A percentile compares a stretch with the other conserved stretches of the same genome.
phyloP scores from a whole-genome alignment of 495 filamentous ascomycete genomes.

The Margaritispora aquatica region DNA sequence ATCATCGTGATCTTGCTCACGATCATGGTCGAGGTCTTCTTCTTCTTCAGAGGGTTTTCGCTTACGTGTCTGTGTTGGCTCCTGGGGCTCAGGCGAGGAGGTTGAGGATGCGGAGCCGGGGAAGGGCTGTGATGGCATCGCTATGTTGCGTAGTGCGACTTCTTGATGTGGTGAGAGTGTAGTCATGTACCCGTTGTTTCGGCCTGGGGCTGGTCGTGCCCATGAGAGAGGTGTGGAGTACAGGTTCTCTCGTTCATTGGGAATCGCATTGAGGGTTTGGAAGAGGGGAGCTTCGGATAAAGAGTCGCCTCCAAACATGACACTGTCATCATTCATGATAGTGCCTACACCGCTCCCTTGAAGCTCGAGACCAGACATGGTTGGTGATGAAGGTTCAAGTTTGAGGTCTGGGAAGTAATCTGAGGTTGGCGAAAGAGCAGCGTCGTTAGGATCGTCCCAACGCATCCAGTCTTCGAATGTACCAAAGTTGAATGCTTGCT shows the following conservation, averaged over 20 bases:
- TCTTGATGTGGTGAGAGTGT: conserved; percentile 15
- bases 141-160: conserved; percentile 12
- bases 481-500: conserved; percentile 16
- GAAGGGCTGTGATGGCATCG: conserved; percentile 17
- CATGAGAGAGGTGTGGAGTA: conserved; percentile 19
- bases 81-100: conserved; percentile 2
- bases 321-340: conserved; percentile 5
- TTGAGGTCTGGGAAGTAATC: conserved; percentile 20
- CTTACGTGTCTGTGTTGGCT: conserved; percentile 1
- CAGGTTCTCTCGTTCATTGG: conserved; percentile 13
- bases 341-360: conserved; percentile 4
- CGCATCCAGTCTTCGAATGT: conserved; percentile 23
- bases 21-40: conserved; percentile 10
- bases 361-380: conserved; percentile 10
- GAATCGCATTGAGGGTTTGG: conserved; percentile 8
- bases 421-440: conserved; percentile 10
- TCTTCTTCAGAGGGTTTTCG: conserved; percentile 17
- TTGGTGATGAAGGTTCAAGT: conserved; percentile 14
- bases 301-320: conserved; percentile 14
- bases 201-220: conserved; percentile 5
- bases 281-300: conserved; percentile 16
- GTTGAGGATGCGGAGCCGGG: conserved; percentile 12
- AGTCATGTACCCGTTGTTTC: neutral
- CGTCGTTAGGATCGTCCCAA: conserved; percentile 21
- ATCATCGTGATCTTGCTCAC: too few relatives aligned